A percentile compares a stretch with the other conserved stretches of the same genome.
phyloP scores from a whole-genome alignment of 2,329 filamentous ascomycete genomes.

The Drechslerella dactyloides region DNA sequence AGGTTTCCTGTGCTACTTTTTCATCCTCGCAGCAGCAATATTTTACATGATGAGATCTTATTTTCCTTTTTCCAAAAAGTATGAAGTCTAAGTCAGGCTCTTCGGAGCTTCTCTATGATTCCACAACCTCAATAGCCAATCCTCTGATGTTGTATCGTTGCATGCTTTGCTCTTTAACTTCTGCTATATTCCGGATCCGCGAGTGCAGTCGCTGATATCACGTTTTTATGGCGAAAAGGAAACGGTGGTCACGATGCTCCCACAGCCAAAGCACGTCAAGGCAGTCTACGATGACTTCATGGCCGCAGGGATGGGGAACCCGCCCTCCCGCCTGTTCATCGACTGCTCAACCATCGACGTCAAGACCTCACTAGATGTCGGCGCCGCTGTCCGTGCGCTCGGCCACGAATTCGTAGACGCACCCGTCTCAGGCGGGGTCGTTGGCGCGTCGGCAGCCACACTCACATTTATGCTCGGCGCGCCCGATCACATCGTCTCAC shows the following conservation, averaged over 20 bases:
- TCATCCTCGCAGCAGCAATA: slow-evolving; percentile 21
- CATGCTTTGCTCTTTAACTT: slow-evolving; percentile 50
- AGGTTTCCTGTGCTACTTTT: slow-evolving; percentile 58
- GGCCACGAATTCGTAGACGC: slow-evolving; percentile 87
- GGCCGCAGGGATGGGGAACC: slow-evolving; percentile 54
- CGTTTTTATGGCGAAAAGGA: slow-evolving; percentile 66
- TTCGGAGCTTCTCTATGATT: slow-evolving; percentile 67
- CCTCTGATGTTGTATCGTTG: slow-evolving; percentile 65
- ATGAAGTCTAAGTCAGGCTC: slow-evolving; percentile 72
- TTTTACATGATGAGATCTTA: slow-evolving; percentile 62
- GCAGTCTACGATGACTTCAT: slow-evolving; percentile 74
- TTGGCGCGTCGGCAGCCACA: slow-evolving; percentile 84
- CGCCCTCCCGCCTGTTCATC: slow-evolving; percentile 73
- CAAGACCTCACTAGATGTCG: slow-evolving; percentile 78
- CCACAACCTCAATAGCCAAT: slow-evolving; percentile 71
- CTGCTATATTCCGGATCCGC: slow-evolving; percentile 40
- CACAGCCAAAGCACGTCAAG: slow-evolving; percentile 86
- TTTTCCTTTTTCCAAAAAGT: slow-evolving; percentile 65
- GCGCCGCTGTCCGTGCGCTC: slow-evolving; percentile 70
- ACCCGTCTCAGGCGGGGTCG: slow-evolving; percentile 94
- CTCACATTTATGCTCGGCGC: slow-evolving; percentile 93
- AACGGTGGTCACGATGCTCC: slow-evolving; percentile 84
- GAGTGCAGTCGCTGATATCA: slow-evolving; percentile 38
- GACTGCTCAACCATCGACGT: slow-evolving; percentile 98
- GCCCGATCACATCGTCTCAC: slow-evolving; percentile 63